Conservation (phyloP, 176 grass and related monocot species). For the Pharus latifolius region DNA sequence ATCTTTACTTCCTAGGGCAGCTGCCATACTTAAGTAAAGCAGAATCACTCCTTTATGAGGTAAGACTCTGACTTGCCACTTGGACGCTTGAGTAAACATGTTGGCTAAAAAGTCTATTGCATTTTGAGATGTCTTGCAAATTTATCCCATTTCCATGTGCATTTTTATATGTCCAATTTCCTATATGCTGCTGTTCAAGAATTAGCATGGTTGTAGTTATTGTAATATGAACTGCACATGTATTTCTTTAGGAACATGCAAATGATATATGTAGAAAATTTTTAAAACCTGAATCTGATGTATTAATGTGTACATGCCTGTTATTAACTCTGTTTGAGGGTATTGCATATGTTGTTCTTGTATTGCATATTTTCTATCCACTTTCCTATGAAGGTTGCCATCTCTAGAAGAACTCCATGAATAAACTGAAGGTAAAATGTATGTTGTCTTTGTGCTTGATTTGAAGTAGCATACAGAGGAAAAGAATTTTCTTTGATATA, state of each 20-base stretch:
- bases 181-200: conserved; percentile 1
- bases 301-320: conserved; percentile 5
- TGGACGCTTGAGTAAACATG: background rate
- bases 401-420: conserved; percentile 55
- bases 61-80: conserved; percentile 10
- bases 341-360: conserved; percentile 58
- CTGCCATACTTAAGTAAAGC: conserved; percentile 65
- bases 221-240: background rate
- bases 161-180: background rate
- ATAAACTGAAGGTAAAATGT: conserved; percentile 71
- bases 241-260: background rate
- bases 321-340: conserved; percentile 58
- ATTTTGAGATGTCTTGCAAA: background rate
- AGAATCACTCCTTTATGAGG: conserved; percentile 82
- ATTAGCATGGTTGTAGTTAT: background rate
- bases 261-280: background rate
- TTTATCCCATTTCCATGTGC: background rate
- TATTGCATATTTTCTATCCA: conserved; percentile 65
- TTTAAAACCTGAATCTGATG: conserved; percentile 3
- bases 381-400: conserved; percentile 81
- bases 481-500: background rate
- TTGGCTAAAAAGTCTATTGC: background rate
- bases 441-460: no score
- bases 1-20: conserved; percentile 74
- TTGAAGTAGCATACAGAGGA: no score